These are phyloP conservation scores for Chrysoporthe deuterocubensis DNA, from an alignment of 2,329 filamentous ascomycete species.

Conservation along the genomic window DNA sequence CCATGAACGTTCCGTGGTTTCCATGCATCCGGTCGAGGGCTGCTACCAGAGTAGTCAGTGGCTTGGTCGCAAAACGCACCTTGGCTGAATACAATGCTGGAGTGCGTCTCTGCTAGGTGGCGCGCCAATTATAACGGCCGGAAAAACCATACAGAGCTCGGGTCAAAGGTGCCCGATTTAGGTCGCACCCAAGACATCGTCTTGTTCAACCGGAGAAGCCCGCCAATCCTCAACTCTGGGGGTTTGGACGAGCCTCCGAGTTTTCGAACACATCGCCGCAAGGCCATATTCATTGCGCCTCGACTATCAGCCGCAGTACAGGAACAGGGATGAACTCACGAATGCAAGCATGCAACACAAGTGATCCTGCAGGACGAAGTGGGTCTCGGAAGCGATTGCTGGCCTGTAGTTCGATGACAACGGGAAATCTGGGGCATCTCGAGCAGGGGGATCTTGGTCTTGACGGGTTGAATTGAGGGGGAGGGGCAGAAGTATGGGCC, in stretches of 20 bases:
- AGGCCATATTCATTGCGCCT: neutral
- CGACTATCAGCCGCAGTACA: neutral
- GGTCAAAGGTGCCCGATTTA: slow-evolving; percentile 18
- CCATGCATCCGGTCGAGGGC: neutral
- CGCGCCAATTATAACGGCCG: neutral
- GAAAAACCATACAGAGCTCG: neutral
- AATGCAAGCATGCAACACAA: slow-evolving; percentile 5
- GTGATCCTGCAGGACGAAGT: neutral
- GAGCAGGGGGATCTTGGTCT: neutral
- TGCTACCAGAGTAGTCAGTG: neutral
- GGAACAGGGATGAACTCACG: neutral
- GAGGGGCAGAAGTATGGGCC: slow-evolving; percentile 20
- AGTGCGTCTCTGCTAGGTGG: neutral
- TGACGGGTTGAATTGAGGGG: slow-evolving; percentile 13
- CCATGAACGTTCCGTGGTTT: neutral
- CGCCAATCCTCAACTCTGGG: slow-evolving; percentile 11
- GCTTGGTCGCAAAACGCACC: neutral
- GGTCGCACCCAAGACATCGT: slow-evolving; percentile 3
- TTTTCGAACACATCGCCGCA: neutral
- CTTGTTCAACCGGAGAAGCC: slow-evolving; percentile 2
- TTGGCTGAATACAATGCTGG: neutral
- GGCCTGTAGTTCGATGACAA: neutral
- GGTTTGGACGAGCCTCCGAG: neutral
- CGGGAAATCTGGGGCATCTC: neutral
- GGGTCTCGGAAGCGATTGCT: slow-evolving; percentile 8